These are phyloP conservation scores for Rhodotorula sphaerocarpa DNA, from an alignment of 768 basidiomycete genomes.

Conservation along the genomic window DNA sequence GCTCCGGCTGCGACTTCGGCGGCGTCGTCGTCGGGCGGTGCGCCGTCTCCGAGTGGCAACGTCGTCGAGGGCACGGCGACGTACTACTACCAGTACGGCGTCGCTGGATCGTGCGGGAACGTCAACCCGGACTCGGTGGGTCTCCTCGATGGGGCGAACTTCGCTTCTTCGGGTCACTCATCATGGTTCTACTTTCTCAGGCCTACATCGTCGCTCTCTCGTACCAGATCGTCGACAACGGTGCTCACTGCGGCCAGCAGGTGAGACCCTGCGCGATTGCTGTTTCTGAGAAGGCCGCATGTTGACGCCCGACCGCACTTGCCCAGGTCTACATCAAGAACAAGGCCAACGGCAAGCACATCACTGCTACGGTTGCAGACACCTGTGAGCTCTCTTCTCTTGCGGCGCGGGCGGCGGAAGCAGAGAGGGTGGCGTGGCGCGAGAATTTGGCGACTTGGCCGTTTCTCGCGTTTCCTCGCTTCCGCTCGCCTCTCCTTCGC, in stretches of 20 bases:
- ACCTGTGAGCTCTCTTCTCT: constrained; percentile 45
- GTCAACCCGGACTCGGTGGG: constrained; percentile 46
- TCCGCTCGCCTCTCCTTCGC: constrained; percentile 2
- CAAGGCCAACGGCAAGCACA: constrained; percentile 50
- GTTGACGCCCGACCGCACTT: constrained; percentile 43
- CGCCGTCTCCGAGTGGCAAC: background rate
- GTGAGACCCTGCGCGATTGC: constrained; percentile 42
- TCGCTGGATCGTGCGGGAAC: constrained; percentile 61
- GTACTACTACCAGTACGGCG: constrained; percentile 44
- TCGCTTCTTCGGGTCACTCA: no score
- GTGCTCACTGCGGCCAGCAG: constrained; percentile 33
- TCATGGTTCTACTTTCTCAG: no score
- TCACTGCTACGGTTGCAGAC: constrained; percentile 63
- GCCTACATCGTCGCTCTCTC: background rate
- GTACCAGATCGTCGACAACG: background rate
- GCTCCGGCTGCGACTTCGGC: constrained; percentile 10
- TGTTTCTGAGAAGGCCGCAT: constrained; percentile 40
- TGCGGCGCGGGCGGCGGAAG: no score
- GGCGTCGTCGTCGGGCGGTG: background rate
- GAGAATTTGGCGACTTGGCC: no score
- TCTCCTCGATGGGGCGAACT: no score
- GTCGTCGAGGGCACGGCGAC: constrained; percentile 17
- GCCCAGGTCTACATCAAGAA: constrained; percentile 57
- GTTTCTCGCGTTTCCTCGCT: background rate
- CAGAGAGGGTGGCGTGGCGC: no score